These are phyloP conservation scores for Chrysopogon serrulatus DNA, from an alignment of 176 grass and related monocot species.

Conservation along the genomic window DNA sequence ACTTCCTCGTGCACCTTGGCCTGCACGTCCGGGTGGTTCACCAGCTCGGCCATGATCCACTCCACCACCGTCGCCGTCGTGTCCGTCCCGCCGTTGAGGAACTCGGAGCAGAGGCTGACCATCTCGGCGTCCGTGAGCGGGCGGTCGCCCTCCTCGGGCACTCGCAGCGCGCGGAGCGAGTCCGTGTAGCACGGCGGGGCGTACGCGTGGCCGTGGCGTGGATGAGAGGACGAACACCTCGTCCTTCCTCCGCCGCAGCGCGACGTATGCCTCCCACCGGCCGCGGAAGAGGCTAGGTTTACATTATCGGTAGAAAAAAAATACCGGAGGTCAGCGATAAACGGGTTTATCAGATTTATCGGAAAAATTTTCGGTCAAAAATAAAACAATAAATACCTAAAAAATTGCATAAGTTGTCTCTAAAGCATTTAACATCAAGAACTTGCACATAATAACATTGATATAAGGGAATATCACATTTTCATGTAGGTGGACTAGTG, in stretches of 20 bases:
- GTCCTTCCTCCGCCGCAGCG: conserved; percentile 14
- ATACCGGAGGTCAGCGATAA: too few relatives aligned
- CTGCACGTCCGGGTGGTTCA: conserved; percentile 25
- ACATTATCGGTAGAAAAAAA: too few relatives aligned
- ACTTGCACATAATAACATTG: too few relatives aligned
- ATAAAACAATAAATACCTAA: too few relatives aligned
- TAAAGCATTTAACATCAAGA: too few relatives aligned
- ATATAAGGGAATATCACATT: too few relatives aligned
- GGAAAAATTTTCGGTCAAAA: too few relatives aligned
- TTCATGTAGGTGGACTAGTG: too few relatives aligned
- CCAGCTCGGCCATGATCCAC: conserved; percentile 61
- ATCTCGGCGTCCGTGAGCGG: conserved; percentile 28
- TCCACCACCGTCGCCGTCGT: conserved; percentile 44
- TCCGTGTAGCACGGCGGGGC: conserved; percentile 26
- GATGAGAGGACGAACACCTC: conserved; percentile 36
- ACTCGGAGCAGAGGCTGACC: too few relatives aligned
- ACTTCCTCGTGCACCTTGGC: conserved; percentile 28
- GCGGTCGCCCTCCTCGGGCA: conserved; percentile 6
- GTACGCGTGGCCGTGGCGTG: not conserved
- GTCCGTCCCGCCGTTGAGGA: conserved; percentile 37
- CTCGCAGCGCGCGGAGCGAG: conserved; percentile 2
- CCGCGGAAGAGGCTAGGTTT: conserved; percentile 38
- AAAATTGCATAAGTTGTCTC: too few relatives aligned
- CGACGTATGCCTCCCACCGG: conserved; percentile 17
- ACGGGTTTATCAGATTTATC: too few relatives aligned